Evolutionary conservation across 306 rosid genomes (phyloP).

Genomic region (Casuarina glauca): DNA sequence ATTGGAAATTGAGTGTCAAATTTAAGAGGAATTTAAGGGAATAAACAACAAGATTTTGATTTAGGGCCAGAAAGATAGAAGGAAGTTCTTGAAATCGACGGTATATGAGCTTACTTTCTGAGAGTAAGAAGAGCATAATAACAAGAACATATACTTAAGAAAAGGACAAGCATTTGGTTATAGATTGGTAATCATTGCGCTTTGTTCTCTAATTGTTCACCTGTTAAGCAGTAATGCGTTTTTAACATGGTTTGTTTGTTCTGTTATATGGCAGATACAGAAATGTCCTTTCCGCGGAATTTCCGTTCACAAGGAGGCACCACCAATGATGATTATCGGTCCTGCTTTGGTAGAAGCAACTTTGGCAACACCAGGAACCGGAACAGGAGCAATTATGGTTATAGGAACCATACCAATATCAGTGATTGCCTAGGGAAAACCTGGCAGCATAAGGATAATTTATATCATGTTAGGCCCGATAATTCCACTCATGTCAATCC

Average conservation of each 20-base stretch:
- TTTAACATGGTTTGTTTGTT: conserved; percentile 2
- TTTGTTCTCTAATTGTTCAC: neutral
- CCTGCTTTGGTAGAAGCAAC: conserved; percentile 46
- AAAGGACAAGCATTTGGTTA: neutral
- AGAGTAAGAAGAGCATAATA: neutral
- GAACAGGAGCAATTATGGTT: conserved; percentile 46
- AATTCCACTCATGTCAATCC: conserved; percentile 40
- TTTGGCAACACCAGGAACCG: conserved; percentile 45
- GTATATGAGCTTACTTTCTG: neutral
- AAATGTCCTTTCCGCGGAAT: conserved; percentile 63
- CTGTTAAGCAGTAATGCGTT: neutral
- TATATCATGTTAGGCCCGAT: conserved; percentile 30
- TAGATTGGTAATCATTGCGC: neutral
- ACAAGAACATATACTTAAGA: neutral
- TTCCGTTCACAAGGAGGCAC: conserved; percentile 49
- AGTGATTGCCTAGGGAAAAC: conserved; percentile 37
- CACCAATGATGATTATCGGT: conserved; percentile 47
- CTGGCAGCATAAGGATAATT: conserved; percentile 38
- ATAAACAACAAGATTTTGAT: neutral
- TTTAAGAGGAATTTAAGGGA: neutral
- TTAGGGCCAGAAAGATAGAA: neutral
- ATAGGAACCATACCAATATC: conserved; percentile 37
- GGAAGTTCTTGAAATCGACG: neutral
- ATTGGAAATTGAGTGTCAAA: neutral
- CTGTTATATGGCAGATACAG: conserved; percentile 41